Base-by-base conservation (phyloP, 768 basidiomycete genomes). In the Postia placenta region DNA sequence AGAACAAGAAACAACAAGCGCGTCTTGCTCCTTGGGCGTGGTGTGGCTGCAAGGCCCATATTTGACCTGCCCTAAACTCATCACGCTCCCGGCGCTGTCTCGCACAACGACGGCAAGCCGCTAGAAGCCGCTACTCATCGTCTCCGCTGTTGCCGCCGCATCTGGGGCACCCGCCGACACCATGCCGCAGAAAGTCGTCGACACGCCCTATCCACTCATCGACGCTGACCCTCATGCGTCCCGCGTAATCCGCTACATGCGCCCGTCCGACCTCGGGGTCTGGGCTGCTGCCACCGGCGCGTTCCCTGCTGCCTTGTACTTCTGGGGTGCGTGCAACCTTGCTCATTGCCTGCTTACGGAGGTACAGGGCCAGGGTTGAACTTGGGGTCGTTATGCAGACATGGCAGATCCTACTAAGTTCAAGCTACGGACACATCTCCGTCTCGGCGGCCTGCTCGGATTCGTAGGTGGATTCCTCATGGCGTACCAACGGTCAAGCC, bases 381-480 rank as follows among this genome's bases (percentile, higher is more conserved):
- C 15, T 28, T 42, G 11, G 24, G 42, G 20, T 48, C 43, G 5
- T 35, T 41, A 50, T 47, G 23, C 53, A 77, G 77, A 77, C 52
- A 67, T 72, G 63, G 72, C 73, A 23, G 75, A 79, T 51, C 69
- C 71, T 5, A 62, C 64, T 35, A 69, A 65, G 53, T 9, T 65
- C 55, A 67, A 63, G 47, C 58, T 73, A 43, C 67, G 68, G 47
- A 67, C 71, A 0, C 64, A 68, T 48, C 63, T 75, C 39, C 69
- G 74, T 48, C 65, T 87, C 11, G 84, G 84, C 30, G 87, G 85
- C 7, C 67, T 87, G 56, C 69, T 97, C 42, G 95, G 95, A 9
- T 89, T 94, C 68, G 64, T 81, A 46, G 93, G 88, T 11, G 95
- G 95, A 17, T 98, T 97, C 78, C 65, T 97, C 61, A 64, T 95